Base-by-base conservation (phyloP, 768 basidiomycete species). In the Panellus pusillus region DNA sequence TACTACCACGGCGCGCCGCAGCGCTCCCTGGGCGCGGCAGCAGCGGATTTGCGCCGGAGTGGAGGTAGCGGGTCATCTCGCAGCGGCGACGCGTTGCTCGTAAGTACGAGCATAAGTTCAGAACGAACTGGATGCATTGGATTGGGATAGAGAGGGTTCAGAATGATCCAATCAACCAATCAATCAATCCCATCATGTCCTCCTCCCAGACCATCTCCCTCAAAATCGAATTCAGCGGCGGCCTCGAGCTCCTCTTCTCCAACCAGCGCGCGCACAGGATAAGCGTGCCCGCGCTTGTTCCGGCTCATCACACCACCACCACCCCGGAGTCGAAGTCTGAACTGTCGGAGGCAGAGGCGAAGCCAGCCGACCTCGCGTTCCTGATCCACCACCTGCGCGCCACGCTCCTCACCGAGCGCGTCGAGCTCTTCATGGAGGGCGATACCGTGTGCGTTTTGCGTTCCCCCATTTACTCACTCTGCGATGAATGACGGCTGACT, bases 371-470 rank as follows among this genome's bases (percentile, higher is more conserved):
- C 64, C 72, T 98, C 58, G 72, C 81, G 3, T 91, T 85, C 66
- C 78, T 99, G 40, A 86, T 98, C 19, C 78, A 80, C 54, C 84
- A 90, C 71, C 78, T 99, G 57, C 80, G 84, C 49, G 80, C 87
- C 53, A 82, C 87, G 61, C 68, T 94, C 54, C 76, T 99, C 62
- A 87, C 81, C 61, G 93, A 95, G 65, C 75, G 97, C 15, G 82
- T 81, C 19, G 95, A 97, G 65, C 74, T 99, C 56, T 99, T 99
- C 68, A 77, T 91, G 49, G 94, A 98, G 50, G 84, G 84, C 9
- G 82, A 80, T 17, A 93, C 87, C 24, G 89, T 98, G 95, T 97
- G 69, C 65, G 87, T 59, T 6, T 14, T 41, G n/a, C 13, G 9
- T 47, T 49, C 24, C 38, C 20, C 12, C 12, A 1, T 51, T 42